These are phyloP conservation scores for Talaromyces stipitatus DNA, from an alignment of 495 filamentous ascomycete species.

Conservation along the genomic window DNA sequence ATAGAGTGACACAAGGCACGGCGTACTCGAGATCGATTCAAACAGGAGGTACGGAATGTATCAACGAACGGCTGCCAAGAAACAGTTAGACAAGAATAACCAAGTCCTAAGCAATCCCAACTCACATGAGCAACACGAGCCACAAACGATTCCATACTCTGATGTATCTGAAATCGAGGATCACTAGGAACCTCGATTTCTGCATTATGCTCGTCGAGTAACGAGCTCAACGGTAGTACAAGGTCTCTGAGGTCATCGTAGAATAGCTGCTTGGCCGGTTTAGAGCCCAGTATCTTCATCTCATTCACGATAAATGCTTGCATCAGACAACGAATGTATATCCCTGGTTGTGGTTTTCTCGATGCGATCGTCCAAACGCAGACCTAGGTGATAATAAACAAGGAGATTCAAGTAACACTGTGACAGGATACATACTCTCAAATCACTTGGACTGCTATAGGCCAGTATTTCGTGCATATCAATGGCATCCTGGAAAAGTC, in stretches of 20 bases:
- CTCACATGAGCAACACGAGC: conserved; percentile 56
- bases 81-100: background rate
- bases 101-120: background rate
- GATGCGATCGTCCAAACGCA: conserved; percentile 62
- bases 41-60: conserved; percentile 71
- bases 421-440: conserved; percentile 30
- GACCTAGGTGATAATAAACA: conserved; percentile 37
- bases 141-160: conserved; percentile 73
- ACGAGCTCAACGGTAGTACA: conserved; percentile 60
- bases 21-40: conserved; percentile 83
- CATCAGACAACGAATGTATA: conserved; percentile 76
- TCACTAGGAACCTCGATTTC: conserved; percentile 69
- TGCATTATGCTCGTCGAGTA: conserved; percentile 68
- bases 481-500: conserved; percentile 64
- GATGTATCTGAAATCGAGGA: conserved; percentile 66
- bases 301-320: conserved; percentile 70
- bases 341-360: conserved; percentile 70
- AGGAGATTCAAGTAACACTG: background rate
- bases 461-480: conserved; percentile 61
- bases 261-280: conserved; percentile 64
- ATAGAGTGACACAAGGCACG: conserved; percentile 76
- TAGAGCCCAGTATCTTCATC: conserved; percentile 54
- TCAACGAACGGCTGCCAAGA: conserved; percentile 65
- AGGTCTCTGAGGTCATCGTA: conserved; percentile 72
- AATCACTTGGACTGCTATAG: conserved; percentile 59